Conservation (phyloP, 2,329 filamentous ascomycete genomes). For the Ophiognomonia clavigignenti-juglandacearum region DNA sequence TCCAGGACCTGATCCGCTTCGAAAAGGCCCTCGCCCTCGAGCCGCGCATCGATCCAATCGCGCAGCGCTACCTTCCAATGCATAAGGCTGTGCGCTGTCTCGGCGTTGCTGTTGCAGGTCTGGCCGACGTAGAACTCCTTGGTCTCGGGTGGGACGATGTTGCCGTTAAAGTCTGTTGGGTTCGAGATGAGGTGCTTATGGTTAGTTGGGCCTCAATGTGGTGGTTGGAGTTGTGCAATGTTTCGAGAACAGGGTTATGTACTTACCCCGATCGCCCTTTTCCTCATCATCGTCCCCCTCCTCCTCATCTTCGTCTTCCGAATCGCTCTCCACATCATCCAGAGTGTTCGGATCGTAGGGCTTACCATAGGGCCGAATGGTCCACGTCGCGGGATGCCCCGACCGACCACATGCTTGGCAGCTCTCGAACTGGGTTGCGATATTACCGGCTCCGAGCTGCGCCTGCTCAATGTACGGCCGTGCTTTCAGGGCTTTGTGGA, state of each 20-base stretch:
- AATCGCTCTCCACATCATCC: conserved; percentile 50
- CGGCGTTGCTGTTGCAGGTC: conserved; percentile 47
- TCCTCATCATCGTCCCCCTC: conserved; percentile 29
- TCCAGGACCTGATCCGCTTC: conserved; percentile 52
- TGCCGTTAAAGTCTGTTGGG: conserved; percentile 36
- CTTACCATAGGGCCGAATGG: conserved; percentile 58
- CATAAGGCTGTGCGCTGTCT: conserved; percentile 64
- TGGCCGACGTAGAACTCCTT: conserved; percentile 36
- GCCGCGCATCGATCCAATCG: conserved; percentile 61
- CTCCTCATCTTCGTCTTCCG: conserved; percentile 26
- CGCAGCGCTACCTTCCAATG: conserved; percentile 77
- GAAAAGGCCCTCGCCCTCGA: conserved; percentile 55
- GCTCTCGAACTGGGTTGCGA: conserved; percentile 5
- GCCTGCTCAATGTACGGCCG: conserved; percentile 53
- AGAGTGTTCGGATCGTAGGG: conserved; percentile 63
- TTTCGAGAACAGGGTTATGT: too few relatives aligned
- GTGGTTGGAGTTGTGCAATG: background rate
- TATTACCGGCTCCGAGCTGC: conserved; percentile 14
- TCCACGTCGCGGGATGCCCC: conserved; percentile 62
- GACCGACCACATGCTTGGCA: conserved; percentile 45
- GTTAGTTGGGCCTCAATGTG: background rate
- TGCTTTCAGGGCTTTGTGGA: conserved; percentile 60
- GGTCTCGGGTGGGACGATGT: conserved; percentile 27
- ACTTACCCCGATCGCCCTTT: conserved; percentile 18
- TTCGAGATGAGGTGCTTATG: conserved; percentile 7